Evolutionary conservation across 1,139 yeast species (phyloP).

Genomic region (Candida tetrigidarum): DNA sequence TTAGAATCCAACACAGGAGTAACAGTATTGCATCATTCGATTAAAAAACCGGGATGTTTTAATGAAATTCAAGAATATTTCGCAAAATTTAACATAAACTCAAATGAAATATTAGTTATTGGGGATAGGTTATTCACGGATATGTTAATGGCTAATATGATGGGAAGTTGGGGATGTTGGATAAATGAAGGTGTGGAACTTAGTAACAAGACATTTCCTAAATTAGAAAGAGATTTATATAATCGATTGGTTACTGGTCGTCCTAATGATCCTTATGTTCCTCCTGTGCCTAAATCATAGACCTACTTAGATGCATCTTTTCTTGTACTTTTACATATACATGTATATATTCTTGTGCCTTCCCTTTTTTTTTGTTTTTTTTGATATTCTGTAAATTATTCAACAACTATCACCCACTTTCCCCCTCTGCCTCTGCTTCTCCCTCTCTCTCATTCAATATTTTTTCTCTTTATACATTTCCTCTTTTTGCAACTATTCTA

Average conservation of each 20-base stretch:
- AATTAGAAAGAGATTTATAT: conserved; percentile 54
- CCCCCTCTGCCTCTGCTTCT: background rate
- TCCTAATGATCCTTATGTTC: conserved; percentile 26
- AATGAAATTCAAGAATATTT: conserved; percentile 70
- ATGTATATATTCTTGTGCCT: background rate
- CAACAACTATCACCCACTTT: background rate
- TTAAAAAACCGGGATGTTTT: conserved; percentile 91
- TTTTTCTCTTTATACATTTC: no score
- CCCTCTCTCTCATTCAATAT: background rate
- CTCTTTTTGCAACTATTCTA: conserved; percentile 6
- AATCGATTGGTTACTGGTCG: conserved; percentile 28
- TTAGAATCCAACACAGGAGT: conserved; percentile 76
- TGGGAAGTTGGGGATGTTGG: conserved; percentile 92
- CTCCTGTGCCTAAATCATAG: conserved; percentile 29
- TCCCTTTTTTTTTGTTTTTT: background rate
- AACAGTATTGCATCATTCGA: conserved; percentile 73
- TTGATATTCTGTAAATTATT: background rate
- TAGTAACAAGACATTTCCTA: conserved; percentile 53
- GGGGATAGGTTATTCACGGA: conserved; percentile 95
- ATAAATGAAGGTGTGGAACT: conserved; percentile 72
- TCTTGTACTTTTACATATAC: background rate
- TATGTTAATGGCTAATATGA: conserved; percentile 89
- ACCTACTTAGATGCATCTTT: background rate
- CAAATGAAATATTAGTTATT: conserved; percentile 76
- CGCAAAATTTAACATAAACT: conserved; percentile 46